Conservation (phyloP, 305 asterid genomes). For the Fraxinus dipetala region DNA sequence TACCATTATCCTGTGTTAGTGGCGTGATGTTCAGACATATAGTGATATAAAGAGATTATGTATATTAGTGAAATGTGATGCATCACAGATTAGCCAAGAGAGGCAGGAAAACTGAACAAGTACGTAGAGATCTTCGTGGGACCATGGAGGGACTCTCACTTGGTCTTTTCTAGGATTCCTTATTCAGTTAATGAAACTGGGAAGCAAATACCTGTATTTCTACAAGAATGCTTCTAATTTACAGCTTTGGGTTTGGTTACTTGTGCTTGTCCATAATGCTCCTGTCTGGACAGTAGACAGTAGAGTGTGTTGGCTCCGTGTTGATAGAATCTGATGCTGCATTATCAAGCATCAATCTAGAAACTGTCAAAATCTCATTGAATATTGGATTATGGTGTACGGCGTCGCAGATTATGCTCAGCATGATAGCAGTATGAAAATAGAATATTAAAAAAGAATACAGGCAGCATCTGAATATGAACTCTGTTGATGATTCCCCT, state of each 20-base stretch:
- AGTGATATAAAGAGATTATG: neutral
- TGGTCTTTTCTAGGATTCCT: too few relatives aligned
- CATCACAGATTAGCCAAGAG: too few relatives aligned
- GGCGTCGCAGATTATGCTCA: neutral
- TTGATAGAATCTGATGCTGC: constrained; percentile 13
- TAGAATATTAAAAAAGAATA: neutral
- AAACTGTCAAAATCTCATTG: neutral
- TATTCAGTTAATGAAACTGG: neutral
- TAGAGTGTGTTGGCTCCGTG: neutral
- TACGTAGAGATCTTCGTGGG: too few relatives aligned
- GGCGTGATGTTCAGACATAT: neutral
- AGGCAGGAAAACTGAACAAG: too few relatives aligned
- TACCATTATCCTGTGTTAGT: neutral
- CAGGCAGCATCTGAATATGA: neutral
- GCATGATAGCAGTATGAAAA: neutral
- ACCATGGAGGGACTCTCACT: too few relatives aligned
- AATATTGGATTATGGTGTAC: neutral
- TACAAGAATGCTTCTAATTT: neutral
- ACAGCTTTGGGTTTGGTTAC: constrained; percentile 3
- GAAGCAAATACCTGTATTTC: neutral
- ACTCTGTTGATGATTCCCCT: neutral
- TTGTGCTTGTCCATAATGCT: neutral
- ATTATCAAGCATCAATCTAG: neutral
- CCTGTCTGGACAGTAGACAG: neutral
- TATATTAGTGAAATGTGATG: neutral